Percentiles rank a stretch among this genome's conserved stretches.
Conservation (phyloP, 2,329 filamentous ascomycete genomes). For the Lasiodiplodia citricola region DNA sequence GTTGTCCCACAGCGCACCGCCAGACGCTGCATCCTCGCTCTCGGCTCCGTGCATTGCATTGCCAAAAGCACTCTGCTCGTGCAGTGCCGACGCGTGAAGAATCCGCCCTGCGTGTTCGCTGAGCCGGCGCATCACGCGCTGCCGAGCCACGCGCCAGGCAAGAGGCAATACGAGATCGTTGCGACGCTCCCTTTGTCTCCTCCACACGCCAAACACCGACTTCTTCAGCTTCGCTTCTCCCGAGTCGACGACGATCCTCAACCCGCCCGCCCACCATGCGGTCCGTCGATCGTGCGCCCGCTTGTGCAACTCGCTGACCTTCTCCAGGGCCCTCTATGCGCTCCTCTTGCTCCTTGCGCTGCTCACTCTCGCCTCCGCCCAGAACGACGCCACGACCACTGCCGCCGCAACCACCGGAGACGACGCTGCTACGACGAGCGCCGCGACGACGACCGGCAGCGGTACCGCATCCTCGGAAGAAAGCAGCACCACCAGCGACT, state of each 20-base stretch:
- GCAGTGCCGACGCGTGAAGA: conserved; percentile 11
- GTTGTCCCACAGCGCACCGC: conserved; percentile 12
- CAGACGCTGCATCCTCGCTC: conserved; percentile 10
- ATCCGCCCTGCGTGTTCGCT: neutral
- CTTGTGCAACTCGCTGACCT: neutral
- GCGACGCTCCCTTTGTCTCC: conserved; percentile 4
- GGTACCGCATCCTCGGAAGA: conserved; percentile 29
- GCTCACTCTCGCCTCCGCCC: conserved; percentile 29
- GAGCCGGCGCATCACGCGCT: neutral
- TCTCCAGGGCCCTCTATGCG: conserved; percentile 15
- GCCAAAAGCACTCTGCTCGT: conserved; percentile 11
- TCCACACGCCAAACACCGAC: neutral
- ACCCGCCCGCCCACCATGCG: conserved; percentile 19
- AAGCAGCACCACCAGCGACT: conserved; percentile 32
- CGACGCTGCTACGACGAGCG: conserved; percentile 29
- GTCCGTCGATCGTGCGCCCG: conserved; percentile 4
- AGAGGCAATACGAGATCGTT: conserved; percentile 12
- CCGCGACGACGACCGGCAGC: conserved; percentile 25
- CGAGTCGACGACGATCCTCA: neutral
- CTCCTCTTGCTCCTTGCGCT: conserved; percentile 28
- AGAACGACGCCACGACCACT: conserved; percentile 29
- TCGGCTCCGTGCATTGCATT: conserved; percentile 2
- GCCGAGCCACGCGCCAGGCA: conserved; percentile 7
- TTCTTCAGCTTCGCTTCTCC: neutral
- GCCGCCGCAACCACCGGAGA: conserved; percentile 29